Evolutionary conservation across 2,329 filamentous ascomycete species (phyloP), one percentile per base, ranked within the genome.

Genomic region (Beauveria brongniartii): DNA sequence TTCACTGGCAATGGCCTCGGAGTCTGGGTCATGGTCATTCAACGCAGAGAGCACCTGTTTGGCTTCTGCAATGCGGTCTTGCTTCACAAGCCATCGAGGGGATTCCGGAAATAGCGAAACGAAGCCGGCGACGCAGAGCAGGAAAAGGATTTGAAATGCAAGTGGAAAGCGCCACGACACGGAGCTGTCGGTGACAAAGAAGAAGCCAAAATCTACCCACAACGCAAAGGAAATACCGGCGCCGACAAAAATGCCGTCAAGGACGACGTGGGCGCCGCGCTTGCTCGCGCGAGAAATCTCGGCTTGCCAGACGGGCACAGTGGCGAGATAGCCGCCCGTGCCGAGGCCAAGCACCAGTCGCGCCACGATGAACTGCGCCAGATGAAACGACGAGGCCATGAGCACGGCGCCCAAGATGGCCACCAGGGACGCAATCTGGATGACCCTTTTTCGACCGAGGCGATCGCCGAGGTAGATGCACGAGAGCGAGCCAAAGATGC

Each of bases 391-490:
- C 6, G 80, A 74, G 18, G 77, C 74, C 68, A 86, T 83, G 2
- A 87, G 74, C 43, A 79, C 74, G 1, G 80, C 80, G 10, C 83
- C 85, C 18, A 86, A 57, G 26, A 71, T 61, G 48, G 79, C 80
- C 64, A 85, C 78, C 8, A 77, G 55, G 0, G 79, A 78, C 14
- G 81, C 81, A 30, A 82, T 72, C 64, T 83, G 75, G 61, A 85
- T 81, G 4, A 82, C 83, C 63, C 75, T 75, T 62, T 78, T 77
- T n/a, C 84, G 78, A 9, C 84, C 84, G 51, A 84, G 78, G 46
- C 77, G 76, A 65, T 87, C 83, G 75, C 83, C 83, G 2, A 82
- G 83, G 52, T 67, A 71, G 3, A 69, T 68, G 59, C 70, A 71
- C 2, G 68, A 67, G 5, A 71, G 44, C 6, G 68, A 84, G 78